A percentile compares a stretch with the other conserved stretches of the same genome.
Conservation (phyloP, 148 eudicot species). For the Chenopodium formosanum region DNA sequence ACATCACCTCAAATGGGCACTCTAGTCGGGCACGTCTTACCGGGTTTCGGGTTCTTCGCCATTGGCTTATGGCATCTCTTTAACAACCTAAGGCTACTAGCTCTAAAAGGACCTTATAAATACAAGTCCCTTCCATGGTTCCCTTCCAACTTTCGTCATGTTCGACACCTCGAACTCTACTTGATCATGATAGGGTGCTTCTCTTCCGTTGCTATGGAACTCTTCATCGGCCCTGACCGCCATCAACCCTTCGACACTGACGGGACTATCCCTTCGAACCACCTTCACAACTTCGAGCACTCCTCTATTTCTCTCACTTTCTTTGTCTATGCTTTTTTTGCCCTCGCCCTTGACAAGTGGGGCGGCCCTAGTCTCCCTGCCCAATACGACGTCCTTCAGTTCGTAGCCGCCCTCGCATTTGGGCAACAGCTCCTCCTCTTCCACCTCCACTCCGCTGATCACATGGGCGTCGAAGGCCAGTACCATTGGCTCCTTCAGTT, state of each 20-base stretch:
- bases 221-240: constrained; percentile 59
- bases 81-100: constrained; percentile 55
- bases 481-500: constrained; percentile 84
- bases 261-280: constrained; percentile 78
- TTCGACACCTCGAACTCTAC: constrained; percentile 64
- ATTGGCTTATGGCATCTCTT: constrained; percentile 78
- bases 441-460: constrained; percentile 83
- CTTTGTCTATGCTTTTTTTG: constrained; percentile 55
- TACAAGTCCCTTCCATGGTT: constrained; percentile 69
- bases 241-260: constrained; percentile 80
- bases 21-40: constrained; percentile 68
- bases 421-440: constrained; percentile 65
- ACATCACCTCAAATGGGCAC: constrained; percentile 49
- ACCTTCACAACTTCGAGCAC: constrained; percentile 88
- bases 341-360: constrained; percentile 47
- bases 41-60: constrained; percentile 63
- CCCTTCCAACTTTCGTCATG: constrained; percentile 32
- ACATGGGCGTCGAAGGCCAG: constrained; percentile 86
- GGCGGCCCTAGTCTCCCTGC: neutral
- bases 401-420: constrained; percentile 54
- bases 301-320: constrained; percentile 58
- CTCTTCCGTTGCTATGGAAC: constrained; percentile 66
- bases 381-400: constrained; percentile 42
- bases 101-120: constrained; percentile 32
- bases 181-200: constrained; percentile 50